Evolutionary conservation across 2,329 filamentous ascomycete genomes (phyloP).

Genomic region (Venturia pyrina): DNA sequence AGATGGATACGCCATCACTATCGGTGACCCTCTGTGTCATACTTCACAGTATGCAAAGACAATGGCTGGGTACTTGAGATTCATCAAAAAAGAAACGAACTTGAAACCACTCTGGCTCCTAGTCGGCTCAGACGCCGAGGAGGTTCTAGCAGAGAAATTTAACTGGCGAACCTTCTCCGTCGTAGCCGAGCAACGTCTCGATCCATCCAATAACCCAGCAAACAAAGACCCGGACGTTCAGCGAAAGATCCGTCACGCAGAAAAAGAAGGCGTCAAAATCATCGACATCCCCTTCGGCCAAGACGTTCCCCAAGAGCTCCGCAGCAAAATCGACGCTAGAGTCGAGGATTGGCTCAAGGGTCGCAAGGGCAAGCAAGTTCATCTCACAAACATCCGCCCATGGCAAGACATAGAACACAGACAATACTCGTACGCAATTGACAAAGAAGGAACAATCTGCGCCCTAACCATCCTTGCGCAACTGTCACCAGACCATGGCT

Average conservation of each 20-base stretch:
- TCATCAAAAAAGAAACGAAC: constrained; percentile 58
- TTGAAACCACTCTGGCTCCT: constrained; percentile 85
- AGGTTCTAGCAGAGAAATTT: constrained; percentile 67
- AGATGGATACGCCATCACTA: constrained; percentile 70
- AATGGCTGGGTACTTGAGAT: constrained; percentile 63
- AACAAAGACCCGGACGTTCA: constrained; percentile 56
- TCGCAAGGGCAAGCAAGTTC: constrained; percentile 78
- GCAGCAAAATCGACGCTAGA: constrained; percentile 57
- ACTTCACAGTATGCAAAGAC: constrained; percentile 63
- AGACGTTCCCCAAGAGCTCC: constrained; percentile 54
- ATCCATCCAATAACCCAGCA: constrained; percentile 58
- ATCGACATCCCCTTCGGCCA: constrained; percentile 59
- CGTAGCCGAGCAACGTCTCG: constrained; percentile 78
- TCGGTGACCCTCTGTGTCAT: constrained; percentile 82
- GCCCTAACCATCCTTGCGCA: constrained; percentile 77
- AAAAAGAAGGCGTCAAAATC: constrained; percentile 76
- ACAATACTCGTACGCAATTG: constrained; percentile 74
- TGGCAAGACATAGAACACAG: constrained; percentile 79
- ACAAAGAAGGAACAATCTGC: constrained; percentile 59
- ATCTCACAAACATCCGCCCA: constrained; percentile 79
- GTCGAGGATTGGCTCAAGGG: constrained; percentile 70
- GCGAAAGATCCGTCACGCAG: constrained; percentile 69
- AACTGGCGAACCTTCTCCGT: constrained; percentile 85
- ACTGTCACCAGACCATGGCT: constrained; percentile 70
- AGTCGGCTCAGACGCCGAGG: constrained; percentile 67